Evolutionary conservation across 805 yeast species (phyloP), one percentile per base, ranked within the genome.

Genomic region (Kazachstania bromeliacearum): DNA sequence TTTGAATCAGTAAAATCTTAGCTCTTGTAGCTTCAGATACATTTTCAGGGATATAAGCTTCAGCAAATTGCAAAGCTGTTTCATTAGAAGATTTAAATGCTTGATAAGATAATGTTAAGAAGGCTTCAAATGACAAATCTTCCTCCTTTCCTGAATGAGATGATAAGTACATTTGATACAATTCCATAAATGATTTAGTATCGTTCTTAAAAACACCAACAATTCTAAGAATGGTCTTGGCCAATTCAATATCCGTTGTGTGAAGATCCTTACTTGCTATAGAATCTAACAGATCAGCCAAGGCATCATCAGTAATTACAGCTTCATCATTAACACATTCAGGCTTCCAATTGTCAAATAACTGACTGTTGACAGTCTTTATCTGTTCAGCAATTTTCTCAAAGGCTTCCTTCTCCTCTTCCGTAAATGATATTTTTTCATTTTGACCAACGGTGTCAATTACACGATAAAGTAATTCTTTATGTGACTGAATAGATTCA

Each of bases 91-190:
- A 48, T 17, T 53, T 51, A 21, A 65, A 62, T 3, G 71, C 60
- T 32, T 64, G 66, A 45, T 60, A 66, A 30, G 68, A 55, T 17
- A 64, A 63, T 6, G 62, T 55, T 34, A 64, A 60, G 18, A 69
- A 60, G 39, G 70, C 44, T 23, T 64, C 62, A 23, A 59, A 53
- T 53, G 65, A 71, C 10, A 70, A 53, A 8, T 58, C 50, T 14
- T 66, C 70, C 10, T 67, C 44, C 10, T 70, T 67, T 32, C 50
- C 57, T 36, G 62, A 59, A 33, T 60, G 66, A 17, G 57, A 61
- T 13, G 54, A 46, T 44, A 62, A 63, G 47, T 64, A 68, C 21
- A 49, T 46, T 40, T 69, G 67, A 40, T 57, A 70, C 33, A 63
- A 58, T 29, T 60, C 57, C 33, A 66, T 45, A 7, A 65, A 59